These are phyloP conservation scores for Raddia guianensis DNA, from an alignment of 176 grass and related monocot genomes.

Conservation along the genomic window DNA sequence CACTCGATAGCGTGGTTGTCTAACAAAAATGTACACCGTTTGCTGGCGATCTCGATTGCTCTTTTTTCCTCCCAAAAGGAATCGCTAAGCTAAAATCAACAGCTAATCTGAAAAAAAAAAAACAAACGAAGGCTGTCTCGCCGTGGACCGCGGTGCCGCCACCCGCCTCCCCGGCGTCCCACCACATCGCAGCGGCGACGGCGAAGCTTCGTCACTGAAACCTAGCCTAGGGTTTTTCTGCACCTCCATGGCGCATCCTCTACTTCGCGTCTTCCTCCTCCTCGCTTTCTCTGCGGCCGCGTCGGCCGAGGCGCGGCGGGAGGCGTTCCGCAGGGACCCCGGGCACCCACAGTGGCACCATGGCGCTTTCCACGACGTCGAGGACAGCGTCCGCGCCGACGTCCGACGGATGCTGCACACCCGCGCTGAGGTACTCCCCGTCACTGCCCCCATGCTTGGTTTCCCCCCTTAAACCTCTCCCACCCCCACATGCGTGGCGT, in stretches of 20 bases:
- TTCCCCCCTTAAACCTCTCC: constrained; percentile 29
- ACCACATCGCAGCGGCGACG: constrained; percentile 13
- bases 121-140: constrained; percentile 14
- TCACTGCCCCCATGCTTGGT: not conserved
- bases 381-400: constrained; percentile 77
- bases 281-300: constrained; percentile 18
- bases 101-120: not conserved
- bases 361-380: constrained; percentile 85
- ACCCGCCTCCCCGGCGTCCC: not conserved
- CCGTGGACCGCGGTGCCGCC: constrained; percentile 41
- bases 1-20: too few relatives aligned
- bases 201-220: constrained; percentile 28
- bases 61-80: not conserved
- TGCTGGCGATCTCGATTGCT: too few relatives aligned
- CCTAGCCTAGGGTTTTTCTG: constrained; percentile 36
- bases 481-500: constrained; percentile 15
- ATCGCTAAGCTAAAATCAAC: constrained; percentile 44
- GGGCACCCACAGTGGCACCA: constrained; percentile 90
- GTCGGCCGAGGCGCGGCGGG: constrained; percentile 36
- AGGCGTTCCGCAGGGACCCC: constrained; percentile 87
- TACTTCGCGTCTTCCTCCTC: constrained; percentile 39
- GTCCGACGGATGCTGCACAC: constrained; percentile 93
- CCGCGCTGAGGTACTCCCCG: constrained; percentile 73
- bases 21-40: too few relatives aligned
- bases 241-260: constrained; percentile 24